Conservation (phyloP, 257 asterid genomes). For the Paulownia fortunei region DNA sequence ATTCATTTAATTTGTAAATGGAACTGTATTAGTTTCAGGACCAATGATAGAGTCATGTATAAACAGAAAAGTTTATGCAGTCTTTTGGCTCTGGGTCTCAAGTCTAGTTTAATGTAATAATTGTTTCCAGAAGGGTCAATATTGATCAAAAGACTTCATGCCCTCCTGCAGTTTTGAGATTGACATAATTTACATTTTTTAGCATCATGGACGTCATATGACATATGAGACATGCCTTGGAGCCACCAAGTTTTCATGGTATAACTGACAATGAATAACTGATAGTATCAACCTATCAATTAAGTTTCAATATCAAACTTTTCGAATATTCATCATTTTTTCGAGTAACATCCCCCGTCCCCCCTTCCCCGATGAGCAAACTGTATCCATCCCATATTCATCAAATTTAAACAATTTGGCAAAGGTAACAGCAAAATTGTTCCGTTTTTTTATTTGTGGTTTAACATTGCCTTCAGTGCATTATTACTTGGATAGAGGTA, state of each 20-base stretch:
- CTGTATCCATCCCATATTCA: not conserved
- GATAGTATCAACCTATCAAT: not conserved
- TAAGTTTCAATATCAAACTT: not conserved
- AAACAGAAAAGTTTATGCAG: not conserved
- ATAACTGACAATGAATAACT: not conserved
- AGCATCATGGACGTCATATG: not conserved
- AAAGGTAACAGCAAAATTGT: not conserved
- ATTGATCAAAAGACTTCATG: not conserved
- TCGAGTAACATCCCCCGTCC: not conserved
- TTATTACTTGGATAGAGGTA: not conserved
- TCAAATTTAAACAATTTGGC: not conserved
- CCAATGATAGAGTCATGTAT: not conserved
- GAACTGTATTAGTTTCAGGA: not conserved
- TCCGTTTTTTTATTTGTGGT: not conserved
- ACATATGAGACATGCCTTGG: not conserved
- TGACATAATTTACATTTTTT: not conserved
- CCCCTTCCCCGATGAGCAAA: not conserved
- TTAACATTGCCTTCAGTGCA: not conserved
- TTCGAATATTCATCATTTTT: not conserved
- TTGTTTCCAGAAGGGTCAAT: not conserved
- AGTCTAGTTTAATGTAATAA: not conserved
- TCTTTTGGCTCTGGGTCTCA: not conserved
- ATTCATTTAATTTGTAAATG: conserved; percentile 16
- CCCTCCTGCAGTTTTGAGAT: not conserved
- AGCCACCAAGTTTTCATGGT: not conserved